Evolutionary conservation across 441 rosid species (phyloP), one percentile per base, ranked within the genome.

Genomic region (Manihot esculenta): DNA sequence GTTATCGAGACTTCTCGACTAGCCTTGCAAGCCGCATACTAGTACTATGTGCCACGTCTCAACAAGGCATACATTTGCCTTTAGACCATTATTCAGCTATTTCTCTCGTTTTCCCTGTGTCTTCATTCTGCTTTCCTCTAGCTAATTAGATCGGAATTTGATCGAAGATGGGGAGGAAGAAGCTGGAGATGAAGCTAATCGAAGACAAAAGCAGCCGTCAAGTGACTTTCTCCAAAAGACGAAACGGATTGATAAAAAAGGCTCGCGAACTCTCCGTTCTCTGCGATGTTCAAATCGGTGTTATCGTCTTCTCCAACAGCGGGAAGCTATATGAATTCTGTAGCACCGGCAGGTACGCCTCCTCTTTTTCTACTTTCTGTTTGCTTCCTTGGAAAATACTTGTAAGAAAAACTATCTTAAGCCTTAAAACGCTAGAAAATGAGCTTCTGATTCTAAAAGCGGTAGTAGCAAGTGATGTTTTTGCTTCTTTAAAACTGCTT

Each of bases 181-280:
- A 84, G 82, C 53, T 86, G 9, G 85, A 72, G 73, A 64, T 88
- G 64, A 81, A 86, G 78, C 83, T 77, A 54, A 88, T 88, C 53
- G 90, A 88, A 73, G 76, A 86, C 60, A 83, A 81, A 42, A 83
- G 77, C 54, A 81, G 84, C 64, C 79, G 89, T 9, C 90, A 82
- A 53, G 90, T 84, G 6, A 76, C 89, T 2, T 86, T 87, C 69
- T 81, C 84, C 2, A 86, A 86, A 66, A 49, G 90, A 48, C 78
- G 88, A 17, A 62, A 12, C 54, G 85, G 85, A 10, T 70, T 84
- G 72, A 70, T 81, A 50, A 84, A 84, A 63, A 84, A 84, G 48
- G 83, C 87, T 55, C 72, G 70, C 0, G 81, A 84, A 21, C 82
- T 84, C 65, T 69, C 83, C 45, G 61, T 79, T 55, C 83, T 81